Base-by-base conservation (phyloP, 2,329 filamentous ascomycete genomes). In the Parasarocladium wereldwijsianum region DNA sequence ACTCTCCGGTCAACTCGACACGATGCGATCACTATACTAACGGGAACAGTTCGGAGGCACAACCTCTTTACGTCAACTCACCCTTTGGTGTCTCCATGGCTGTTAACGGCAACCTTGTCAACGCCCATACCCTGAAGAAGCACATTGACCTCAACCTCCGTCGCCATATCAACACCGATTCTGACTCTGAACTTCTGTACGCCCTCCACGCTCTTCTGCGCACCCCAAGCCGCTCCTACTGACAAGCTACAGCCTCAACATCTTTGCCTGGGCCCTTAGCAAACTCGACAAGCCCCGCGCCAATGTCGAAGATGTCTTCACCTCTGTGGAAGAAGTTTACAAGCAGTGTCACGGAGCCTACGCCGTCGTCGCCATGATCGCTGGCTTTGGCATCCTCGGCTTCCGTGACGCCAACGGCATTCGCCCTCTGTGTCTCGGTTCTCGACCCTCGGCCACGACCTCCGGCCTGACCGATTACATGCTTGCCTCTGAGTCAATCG, bases 51-150 rank as follows among this genome's bases (percentile, higher is more conserved):
- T 76, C 83, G 13, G 34, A 35, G 18, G 82, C 83, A 8, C 85
- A 93, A 54, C 86, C 86, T 1, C 93, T 94, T 54, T 93, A 90
- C 49, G 83, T 90, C 45, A 92, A 92, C 60, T 70, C 68, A 34
- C 83, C 45, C 9, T 48, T 41, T 29, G 44, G 46, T 17, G 26
- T 46, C 43, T 80, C 69, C 45, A 69, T 90, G 49, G 70, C 76
- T 14, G 77, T 90, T 56, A 93, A 93, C 46, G 85, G 86, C 36
- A 93, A 93, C 55, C 63, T 93, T 26, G 81, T 92, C 60, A 69
- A 92, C 47, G 71, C 76, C 5, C 64, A 65, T 2, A 73, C 80
- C 31, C 61, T 92, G 27, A 72, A 70, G 49, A 55, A 62, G 36
- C 82, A 75, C 47, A 63, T 93, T 28, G 83, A 92, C 44, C 60